Evolutionary conservation across 192 early-diverging fungal genomes (phyloP), one percentile per base, ranked within the genome.

Genomic region (Gaertneriomyces sp.): DNA sequence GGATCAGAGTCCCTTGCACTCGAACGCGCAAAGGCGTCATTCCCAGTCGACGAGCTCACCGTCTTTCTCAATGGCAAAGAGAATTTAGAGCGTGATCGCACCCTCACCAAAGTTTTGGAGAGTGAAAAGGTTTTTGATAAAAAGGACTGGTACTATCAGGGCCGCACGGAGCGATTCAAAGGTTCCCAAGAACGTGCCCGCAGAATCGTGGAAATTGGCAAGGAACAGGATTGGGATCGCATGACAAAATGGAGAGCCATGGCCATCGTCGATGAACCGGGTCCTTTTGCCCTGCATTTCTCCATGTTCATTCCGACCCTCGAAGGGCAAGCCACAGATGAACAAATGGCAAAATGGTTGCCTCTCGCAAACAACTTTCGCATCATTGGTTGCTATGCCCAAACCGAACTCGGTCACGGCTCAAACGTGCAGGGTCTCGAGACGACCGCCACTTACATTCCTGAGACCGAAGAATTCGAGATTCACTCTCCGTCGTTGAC

Each of bases 371-470:
- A 81, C 43, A 74, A 81, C 25, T 87, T 90, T 69, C 80, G 88
- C 56, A 89, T 94, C 59, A 87, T 92, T 63, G 91, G 91, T 49
- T 92, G 90, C 74, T 92, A 92, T 61, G 89, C 91, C 39, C 91
- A 92, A 67, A 92, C 91, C 3, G 92, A 92, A 76, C 80, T 93
- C 20, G 88, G 89, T 19, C 89, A 90, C 63, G 89, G 89, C 10
- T 87, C 85, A 42, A 94, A 94, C 55, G 87, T 94, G n/a, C 88
- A 91, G 80, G 92, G 90, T 4, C 79, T 94, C 25, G 92, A 94
- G 79, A 94, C 92, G 39, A 91, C 89, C 0, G 90, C 91, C 55
- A 92, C 90, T 1, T 92, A 84, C 58, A 78, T 90, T 45, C 84
- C 87, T 4, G 89, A 88, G 71, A 92, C 90, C 4, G 81, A 93